Conservation (phyloP, 2,329 filamentous ascomycete species). For the Lachnellula arida region DNA sequence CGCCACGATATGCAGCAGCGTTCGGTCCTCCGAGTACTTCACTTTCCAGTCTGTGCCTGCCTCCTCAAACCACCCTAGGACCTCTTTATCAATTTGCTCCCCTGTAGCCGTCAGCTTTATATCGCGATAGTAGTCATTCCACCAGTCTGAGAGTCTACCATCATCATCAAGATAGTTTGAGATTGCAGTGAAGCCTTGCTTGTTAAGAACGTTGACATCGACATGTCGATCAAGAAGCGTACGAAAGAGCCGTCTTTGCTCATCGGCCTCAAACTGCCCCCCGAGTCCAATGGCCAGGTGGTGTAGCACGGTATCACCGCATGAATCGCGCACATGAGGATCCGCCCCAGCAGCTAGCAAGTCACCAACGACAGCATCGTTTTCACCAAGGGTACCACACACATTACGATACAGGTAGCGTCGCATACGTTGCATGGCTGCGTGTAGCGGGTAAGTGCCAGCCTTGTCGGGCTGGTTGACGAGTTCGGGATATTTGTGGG, state of each 20-base stretch:
- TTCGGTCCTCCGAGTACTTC: not conserved
- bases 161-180: not conserved
- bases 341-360: conserved; percentile 10
- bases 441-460: conserved; percentile 9
- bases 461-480: conserved; percentile 10
- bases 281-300: not conserved
- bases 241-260: not conserved
- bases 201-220: conserved; percentile 5
- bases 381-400: no score
- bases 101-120: no score
- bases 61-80: not conserved
- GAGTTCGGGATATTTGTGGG: not conserved
- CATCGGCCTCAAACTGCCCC: not conserved
- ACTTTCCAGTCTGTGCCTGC: not conserved
- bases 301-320: conserved; percentile 13
- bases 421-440: not conserved
- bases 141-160: no score
- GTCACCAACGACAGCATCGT: not conserved
- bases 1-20: not conserved
- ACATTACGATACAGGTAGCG: not conserved
- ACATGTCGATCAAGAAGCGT: conserved; percentile 3
- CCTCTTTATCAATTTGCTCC: not conserved
- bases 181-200: not conserved
- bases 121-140: no score
- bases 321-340: conserved; percentile 5